These are phyloP conservation scores for Beauveria rudraprayagi DNA, from an alignment of 2,329 filamentous ascomycete species.

Conservation along the genomic window DNA sequence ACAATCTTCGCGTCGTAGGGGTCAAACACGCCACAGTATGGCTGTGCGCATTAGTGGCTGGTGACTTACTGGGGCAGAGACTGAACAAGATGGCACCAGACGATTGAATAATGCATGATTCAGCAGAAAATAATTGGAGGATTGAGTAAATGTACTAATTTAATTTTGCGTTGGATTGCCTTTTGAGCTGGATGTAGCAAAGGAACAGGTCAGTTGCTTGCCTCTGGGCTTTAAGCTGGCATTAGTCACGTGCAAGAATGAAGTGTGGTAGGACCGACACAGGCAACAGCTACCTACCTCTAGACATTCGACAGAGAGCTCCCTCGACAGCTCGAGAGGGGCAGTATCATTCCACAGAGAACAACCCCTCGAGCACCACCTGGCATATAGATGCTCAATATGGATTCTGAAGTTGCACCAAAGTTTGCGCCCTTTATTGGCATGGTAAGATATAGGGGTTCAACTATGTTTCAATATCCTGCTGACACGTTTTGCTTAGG, in stretches of 20 bases:
- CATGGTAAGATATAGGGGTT: slow-evolving; percentile 54
- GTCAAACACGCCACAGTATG: not conserved
- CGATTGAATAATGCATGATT: not conserved
- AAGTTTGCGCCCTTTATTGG: slow-evolving; percentile 84
- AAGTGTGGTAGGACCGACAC: not conserved
- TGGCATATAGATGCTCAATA: slow-evolving; percentile 22
- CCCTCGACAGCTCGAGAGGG: not conserved
- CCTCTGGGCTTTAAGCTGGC: not conserved
- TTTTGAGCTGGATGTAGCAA: too few relatives aligned
- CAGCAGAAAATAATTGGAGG: not conserved
- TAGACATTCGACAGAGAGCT: not conserved
- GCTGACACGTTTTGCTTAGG: slow-evolving; percentile 36
- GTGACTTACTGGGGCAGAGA: not conserved
- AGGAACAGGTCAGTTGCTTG: too few relatives aligned
- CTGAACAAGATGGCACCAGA: not conserved
- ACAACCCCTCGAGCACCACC: not conserved
- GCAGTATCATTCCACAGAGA: not conserved
- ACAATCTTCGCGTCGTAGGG: slow-evolving; percentile 1
- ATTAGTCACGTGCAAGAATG: not conserved
- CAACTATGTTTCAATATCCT: not conserved
- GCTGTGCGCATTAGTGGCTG: slow-evolving; percentile 6
- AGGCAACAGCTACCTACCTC: not conserved
- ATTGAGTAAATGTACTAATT: not conserved
- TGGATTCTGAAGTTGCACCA: slow-evolving; percentile 57
- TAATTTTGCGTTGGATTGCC: too few relatives aligned